These are phyloP conservation scores for Aspergillus sp. DNA, from an alignment of 2,329 filamentous ascomycete genomes.

Conservation along the genomic window DNA sequence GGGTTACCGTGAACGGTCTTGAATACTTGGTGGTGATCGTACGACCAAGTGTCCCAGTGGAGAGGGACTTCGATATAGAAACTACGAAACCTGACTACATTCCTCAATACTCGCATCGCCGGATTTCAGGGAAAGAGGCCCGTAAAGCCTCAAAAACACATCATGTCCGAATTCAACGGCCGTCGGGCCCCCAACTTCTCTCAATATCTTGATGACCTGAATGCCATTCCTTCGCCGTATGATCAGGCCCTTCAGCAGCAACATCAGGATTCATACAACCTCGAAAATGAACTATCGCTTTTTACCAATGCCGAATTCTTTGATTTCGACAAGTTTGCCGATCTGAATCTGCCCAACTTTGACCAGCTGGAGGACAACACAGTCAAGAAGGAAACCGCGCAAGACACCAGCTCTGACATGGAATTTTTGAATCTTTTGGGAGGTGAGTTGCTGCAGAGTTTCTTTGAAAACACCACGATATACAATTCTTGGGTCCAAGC, in stretches of 20 bases:
- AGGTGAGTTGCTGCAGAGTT: conserved; percentile 37
- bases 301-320: conserved; percentile 84
- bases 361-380: conserved; percentile 35
- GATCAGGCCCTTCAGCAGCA: conserved; percentile 62
- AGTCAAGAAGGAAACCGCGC: conserved; percentile 24
- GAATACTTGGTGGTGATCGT: neutral
- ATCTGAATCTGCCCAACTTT: conserved; percentile 37
- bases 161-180: conserved; percentile 74
- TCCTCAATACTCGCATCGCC: neutral
- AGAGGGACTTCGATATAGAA: neutral
- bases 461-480: neutral
- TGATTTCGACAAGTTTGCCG: conserved; percentile 64
- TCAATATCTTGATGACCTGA: conserved; percentile 84
- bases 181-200: conserved; percentile 84
- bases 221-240: conserved; percentile 67
- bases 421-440: conserved; percentile 46
- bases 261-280: conserved; percentile 61
- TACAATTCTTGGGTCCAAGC: neutral
- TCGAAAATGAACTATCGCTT: conserved; percentile 72
- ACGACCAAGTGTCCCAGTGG: neutral
- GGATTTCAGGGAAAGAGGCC: conserved; percentile 10
- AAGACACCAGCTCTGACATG: conserved; percentile 34
- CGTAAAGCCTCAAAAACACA: conserved; percentile 18
- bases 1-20: neutral
- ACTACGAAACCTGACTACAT: neutral